These are phyloP conservation scores for Monsonia emarginata DNA, from an alignment of 441 rosid species.

Conservation along the genomic window DNA sequence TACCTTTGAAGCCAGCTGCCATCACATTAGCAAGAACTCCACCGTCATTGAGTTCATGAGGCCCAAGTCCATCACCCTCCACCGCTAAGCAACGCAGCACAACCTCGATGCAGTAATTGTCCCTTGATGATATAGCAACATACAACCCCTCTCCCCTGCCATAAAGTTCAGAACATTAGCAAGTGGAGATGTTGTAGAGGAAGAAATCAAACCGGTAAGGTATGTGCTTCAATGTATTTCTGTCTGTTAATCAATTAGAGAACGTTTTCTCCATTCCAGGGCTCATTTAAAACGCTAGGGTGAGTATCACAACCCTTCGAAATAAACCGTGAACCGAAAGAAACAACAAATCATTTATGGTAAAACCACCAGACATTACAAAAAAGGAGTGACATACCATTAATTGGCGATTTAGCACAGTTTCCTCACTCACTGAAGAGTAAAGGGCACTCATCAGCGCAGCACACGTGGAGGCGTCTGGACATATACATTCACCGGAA, in stretches of 20 bases:
- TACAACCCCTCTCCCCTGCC: slow-evolving; percentile 81
- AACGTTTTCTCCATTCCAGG: neutral
- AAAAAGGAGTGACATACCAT: slow-evolving; percentile 45
- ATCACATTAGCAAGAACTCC: slow-evolving; percentile 73
- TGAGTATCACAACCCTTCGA: neutral
- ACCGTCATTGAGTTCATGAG: slow-evolving; percentile 49
- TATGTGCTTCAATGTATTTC: neutral
- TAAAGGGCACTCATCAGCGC: slow-evolving; percentile 83
- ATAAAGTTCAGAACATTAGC: slow-evolving; percentile 16
- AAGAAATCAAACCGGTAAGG: slow-evolving; percentile 4
- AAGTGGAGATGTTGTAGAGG: neutral
- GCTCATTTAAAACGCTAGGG: neutral
- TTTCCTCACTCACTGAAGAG: slow-evolving; percentile 75
- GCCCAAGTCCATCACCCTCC: slow-evolving; percentile 83
- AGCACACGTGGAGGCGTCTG: slow-evolving; percentile 80
- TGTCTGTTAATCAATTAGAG: neutral
- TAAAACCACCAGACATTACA: neutral
- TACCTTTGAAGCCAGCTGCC: slow-evolving; percentile 95
- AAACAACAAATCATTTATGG: neutral
- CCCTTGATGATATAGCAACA: slow-evolving; percentile 63
- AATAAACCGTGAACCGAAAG: neutral
- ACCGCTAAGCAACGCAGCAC: slow-evolving; percentile 83
- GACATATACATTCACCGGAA: slow-evolving; percentile 86
- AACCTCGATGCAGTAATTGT: slow-evolving; percentile 71
- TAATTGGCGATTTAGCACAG: slow-evolving; percentile 65